phyloP scores from a whole-genome alignment of 2,329 filamentous ascomycete genomes.

The Rhexocercosporidium sp. region DNA sequence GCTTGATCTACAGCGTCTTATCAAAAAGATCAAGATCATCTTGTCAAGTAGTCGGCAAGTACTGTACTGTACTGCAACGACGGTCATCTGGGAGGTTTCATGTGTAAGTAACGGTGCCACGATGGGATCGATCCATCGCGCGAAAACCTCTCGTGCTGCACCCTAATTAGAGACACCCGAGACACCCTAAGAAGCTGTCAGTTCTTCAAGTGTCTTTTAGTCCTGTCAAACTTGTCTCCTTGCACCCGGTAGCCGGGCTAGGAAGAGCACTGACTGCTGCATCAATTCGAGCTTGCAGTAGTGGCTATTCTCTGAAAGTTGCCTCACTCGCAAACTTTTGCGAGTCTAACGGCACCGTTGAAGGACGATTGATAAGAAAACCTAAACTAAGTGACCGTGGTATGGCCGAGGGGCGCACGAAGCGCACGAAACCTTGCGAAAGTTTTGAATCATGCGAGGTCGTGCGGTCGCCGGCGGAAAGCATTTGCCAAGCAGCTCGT shows the following conservation, averaged over 20 bases:
- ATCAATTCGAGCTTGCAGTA: too few species aligned
- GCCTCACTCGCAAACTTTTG: slow-evolving; percentile 1
- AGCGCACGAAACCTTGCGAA: too few species aligned
- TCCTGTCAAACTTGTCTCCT: background rate
- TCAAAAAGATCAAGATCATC: background rate
- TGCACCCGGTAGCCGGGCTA: background rate
- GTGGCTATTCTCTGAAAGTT: background rate
- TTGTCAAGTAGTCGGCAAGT: too few species aligned
- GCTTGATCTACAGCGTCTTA: background rate
- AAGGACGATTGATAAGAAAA: background rate
- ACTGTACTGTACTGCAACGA: background rate
- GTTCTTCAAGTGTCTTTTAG: background rate
- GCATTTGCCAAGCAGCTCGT: background rate
- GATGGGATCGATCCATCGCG: background rate
- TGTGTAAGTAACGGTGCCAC: background rate
- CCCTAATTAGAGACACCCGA: too few species aligned
- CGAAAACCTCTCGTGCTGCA: background rate
- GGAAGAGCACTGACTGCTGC: background rate
- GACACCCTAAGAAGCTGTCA: background rate
- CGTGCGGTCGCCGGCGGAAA: background rate
- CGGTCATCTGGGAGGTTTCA: background rate
- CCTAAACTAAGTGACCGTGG: background rate
- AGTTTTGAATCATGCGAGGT: background rate
- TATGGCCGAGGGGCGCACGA: background rate
- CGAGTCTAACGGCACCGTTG: background rate